Conservation (phyloP, 345 rosid genomes). For the Salix brachista region DNA sequence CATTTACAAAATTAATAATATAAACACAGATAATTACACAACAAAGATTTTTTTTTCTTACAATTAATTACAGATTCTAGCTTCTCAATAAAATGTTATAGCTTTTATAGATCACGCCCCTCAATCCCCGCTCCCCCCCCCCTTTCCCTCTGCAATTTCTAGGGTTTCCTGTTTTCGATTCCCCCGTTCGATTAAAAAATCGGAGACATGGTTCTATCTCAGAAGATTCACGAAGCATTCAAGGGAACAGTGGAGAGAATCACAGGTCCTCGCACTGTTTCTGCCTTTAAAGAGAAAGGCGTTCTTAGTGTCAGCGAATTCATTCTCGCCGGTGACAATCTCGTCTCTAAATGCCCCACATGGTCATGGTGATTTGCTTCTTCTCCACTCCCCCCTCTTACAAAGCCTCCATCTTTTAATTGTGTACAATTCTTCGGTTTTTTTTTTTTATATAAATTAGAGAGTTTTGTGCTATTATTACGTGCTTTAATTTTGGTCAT, state of each 20-base stretch:
- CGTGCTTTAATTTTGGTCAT: not conserved
- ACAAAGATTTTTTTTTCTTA: too few species aligned
- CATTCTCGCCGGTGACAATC: conserved; percentile 88
- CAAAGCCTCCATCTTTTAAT: not conserved
- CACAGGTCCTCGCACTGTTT: conserved; percentile 84
- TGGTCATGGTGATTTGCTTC: conserved; percentile 76
- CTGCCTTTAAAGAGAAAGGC: conserved; percentile 97
- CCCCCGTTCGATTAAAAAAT: not conserved
- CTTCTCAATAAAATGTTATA: too few species aligned
- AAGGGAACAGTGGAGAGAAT: conserved; percentile 93
- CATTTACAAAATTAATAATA: too few species aligned
- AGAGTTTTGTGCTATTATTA: not conserved
- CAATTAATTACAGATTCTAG: too few species aligned
- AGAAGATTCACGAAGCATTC: conserved; percentile 80
- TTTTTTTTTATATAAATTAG: not conserved
- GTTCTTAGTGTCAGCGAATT: conserved; percentile 94
- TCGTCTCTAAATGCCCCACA: conserved; percentile 97
- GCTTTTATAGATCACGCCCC: not conserved
- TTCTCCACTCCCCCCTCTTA: not conserved
- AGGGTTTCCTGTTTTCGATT: conserved; percentile 8
- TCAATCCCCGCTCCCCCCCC: not conserved
- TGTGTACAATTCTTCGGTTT: not conserved
- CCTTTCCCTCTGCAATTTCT: not conserved
- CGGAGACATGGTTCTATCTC: conserved; percentile 53
- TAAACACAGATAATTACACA: too few species aligned